These are phyloP conservation scores for Glonium stellatum DNA, from an alignment of 495 filamentous ascomycete species.

Conservation along the genomic window DNA sequence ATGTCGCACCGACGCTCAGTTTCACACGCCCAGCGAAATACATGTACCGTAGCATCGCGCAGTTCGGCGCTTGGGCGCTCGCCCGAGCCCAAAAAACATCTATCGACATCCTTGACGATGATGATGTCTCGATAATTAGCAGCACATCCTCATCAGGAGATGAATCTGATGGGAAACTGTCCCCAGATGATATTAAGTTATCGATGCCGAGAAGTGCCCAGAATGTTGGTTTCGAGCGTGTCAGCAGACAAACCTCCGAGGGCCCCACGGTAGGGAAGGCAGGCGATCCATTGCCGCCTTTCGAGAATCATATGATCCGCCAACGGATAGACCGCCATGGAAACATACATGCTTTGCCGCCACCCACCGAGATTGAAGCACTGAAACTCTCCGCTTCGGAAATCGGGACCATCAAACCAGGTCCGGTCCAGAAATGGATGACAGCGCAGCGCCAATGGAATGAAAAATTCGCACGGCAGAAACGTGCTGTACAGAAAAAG, in stretches of 20 bases:
- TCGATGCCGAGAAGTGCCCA: slow-evolving; percentile 23
- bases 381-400: slow-evolving; percentile 54
- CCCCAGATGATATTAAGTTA: slow-evolving; percentile 26
- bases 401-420: slow-evolving; percentile 72
- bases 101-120: slow-evolving; percentile 77
- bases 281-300: slow-evolving; percentile 72
- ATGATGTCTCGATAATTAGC: slow-evolving; percentile 62
- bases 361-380: slow-evolving; percentile 52
- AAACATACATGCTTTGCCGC: slow-evolving; percentile 56
- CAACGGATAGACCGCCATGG: slow-evolving; percentile 77
- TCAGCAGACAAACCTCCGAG: slow-evolving; percentile 4
- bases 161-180: slow-evolving; percentile 7
- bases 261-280: slow-evolving; percentile 57
- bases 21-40: slow-evolving; percentile 91
- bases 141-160: slow-evolving; percentile 34
- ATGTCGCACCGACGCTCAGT: slow-evolving; percentile 82
- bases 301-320: slow-evolving; percentile 81
- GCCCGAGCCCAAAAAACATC: slow-evolving; percentile 69
- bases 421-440: slow-evolving; percentile 78
- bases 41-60: slow-evolving; percentile 84
- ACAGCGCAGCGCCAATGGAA: slow-evolving; percentile 64
- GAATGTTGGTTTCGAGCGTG: slow-evolving; percentile 20
- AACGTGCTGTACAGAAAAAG: slow-evolving; percentile 59
- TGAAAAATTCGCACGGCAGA: slow-evolving; percentile 56
- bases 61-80: slow-evolving; percentile 86